Base-by-base conservation (phyloP, 495 filamentous ascomycete genomes). In the Trichocladium antarcticum region DNA sequence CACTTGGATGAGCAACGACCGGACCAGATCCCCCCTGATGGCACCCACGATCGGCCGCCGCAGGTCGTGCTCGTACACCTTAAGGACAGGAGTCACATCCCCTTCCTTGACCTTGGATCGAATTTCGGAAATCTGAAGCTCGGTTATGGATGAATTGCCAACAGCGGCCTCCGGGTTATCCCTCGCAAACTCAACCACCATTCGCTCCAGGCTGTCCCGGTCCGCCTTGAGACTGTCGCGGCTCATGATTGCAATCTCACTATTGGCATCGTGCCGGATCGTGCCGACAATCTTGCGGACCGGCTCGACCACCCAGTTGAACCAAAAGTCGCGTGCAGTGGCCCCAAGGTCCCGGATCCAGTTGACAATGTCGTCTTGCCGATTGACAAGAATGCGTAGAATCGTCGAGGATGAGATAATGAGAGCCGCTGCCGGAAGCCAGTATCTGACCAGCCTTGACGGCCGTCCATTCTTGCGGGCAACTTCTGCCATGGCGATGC, bases 161-260 rank as follows among this genome's bases (percentile, higher is more conserved):
- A 64, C 62, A 10, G 73, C 67, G 1, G 71, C 60, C 24, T 74
- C 69, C 5, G 84, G 80, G 56, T 86, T 83, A 48, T 94, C 87
- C 14, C 80, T 68, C 6, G 87, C 83, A 68, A 97, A 98, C 56
- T 97, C 89, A 14, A 97, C 82, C 1, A 97, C 92, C 92, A 98
- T 98, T 31, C 92, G 80, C 63, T 98, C 92, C 37, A 98, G 70
- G 55, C 88, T 95, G 16, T 85, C 85, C 38, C 86, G 80, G 57
- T 98, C 92, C 15, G 87, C 88, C 61, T 83, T 78, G 19, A 98
- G 71, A 55, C 87, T 94, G 53, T 85, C 82, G 41, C 84, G 85
- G 67, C 87, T 94, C 85, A 97, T 92, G 50, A 98, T 83, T 16
- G 89, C 88, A 47, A 98, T 89, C 60, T 95, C 90, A 54, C 85